Evolutionary conservation across 345 rosid species (phyloP).

Genomic region (Pseudoturritis turrita): DNA sequence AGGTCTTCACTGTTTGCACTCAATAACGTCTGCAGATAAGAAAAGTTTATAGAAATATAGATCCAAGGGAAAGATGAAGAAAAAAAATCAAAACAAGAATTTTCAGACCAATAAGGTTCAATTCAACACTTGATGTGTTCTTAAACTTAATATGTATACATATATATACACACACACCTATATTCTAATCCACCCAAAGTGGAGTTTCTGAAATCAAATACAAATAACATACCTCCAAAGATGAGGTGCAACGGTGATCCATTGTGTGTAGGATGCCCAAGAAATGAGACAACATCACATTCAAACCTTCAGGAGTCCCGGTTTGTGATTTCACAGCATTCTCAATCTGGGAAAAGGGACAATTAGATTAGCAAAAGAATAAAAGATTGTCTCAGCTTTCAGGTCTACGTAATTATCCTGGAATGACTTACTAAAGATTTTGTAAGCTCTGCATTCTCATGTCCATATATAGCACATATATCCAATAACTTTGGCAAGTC

Average conservation of each 20-base stretch:
- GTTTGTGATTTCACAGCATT: slow-evolving; percentile 79
- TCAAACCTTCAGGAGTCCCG: slow-evolving; percentile 48
- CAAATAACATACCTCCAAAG: slow-evolving; percentile 62
- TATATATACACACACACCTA: neutral
- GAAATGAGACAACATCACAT: slow-evolving; percentile 57
- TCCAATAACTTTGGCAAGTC: slow-evolving; percentile 93
- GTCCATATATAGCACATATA: slow-evolving; percentile 86
- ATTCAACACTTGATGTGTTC: neutral
- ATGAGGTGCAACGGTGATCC: slow-evolving; percentile 73
- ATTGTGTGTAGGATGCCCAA: slow-evolving; percentile 76
- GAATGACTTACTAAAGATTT: slow-evolving; percentile 55
- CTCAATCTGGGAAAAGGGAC: slow-evolving; percentile 46
- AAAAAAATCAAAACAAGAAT: neutral
- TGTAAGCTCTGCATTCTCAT: slow-evolving; percentile 83
- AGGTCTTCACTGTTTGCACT: slow-evolving; percentile 41
- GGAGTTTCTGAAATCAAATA: neutral
- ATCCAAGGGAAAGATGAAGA: neutral
- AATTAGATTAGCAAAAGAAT: neutral
- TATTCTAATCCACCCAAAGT: neutral
- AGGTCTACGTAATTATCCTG: neutral
- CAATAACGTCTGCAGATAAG: slow-evolving; percentile 47
- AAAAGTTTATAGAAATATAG: neutral
- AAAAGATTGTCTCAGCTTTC: slow-evolving; percentile 9
- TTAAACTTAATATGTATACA: neutral
- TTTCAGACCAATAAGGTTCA: neutral